These are phyloP conservation scores for Ceratocystis cubensis DNA, from an alignment of 2,329 filamentous ascomycete species.

Conservation along the genomic window DNA sequence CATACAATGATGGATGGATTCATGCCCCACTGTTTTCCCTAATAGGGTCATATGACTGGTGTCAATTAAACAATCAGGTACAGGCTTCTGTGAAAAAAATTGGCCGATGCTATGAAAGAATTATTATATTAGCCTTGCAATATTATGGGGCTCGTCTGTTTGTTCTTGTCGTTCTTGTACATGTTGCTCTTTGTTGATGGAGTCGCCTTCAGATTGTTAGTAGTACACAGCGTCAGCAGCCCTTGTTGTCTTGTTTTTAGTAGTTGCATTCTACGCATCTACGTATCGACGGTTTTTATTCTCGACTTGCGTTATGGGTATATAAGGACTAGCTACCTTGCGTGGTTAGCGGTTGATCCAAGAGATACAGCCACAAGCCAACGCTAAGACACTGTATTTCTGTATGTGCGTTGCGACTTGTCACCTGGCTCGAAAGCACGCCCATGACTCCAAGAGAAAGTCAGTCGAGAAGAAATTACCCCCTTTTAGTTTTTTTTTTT, in stretches of 20 bases:
- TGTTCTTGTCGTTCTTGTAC: background rate
- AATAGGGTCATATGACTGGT: constrained; percentile 5
- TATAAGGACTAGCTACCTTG: background rate
- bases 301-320: background rate
- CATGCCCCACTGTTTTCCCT: background rate
- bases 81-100: background rate
- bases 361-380: background rate
- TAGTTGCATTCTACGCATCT: background rate
- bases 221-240: background rate
- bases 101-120: background rate
- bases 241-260: background rate
- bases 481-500: background rate
- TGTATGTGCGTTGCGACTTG: background rate
- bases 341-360: background rate
- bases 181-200: background rate
- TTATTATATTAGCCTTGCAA: background rate
- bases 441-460: constrained; percentile 5
- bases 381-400: background rate
- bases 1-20: background rate
- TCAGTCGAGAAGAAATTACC: background rate
- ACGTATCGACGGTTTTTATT: background rate
- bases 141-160: background rate
- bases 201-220: background rate
- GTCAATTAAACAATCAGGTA: constrained; percentile 5
- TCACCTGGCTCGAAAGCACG: background rate